Evolutionary conservation across 2,329 filamentous ascomycete species (phyloP), one percentile per base, ranked within the genome.

Genomic region (Tolypocladium amazonense): DNA sequence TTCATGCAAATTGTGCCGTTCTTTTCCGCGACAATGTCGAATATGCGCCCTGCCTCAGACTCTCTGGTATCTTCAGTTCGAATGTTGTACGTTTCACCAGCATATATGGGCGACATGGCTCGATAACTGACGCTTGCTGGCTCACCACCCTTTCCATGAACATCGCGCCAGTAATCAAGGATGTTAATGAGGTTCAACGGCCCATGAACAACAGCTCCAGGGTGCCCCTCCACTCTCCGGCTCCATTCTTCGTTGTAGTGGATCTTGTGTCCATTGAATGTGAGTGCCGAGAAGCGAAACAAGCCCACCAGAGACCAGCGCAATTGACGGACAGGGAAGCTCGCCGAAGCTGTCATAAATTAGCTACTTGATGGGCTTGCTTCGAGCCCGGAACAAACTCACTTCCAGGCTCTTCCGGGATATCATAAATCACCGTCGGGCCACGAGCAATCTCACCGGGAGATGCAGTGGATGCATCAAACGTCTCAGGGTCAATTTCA

Each of bases 201-300:
- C 0, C 90, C 91, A 66, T 96, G 92, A 37, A 96, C 89, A 14
- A 96, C 82, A 6, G 88, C 72, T 20, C 85, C 81, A 0, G 82
- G 81, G 66, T 94, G 89, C 0, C 86, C 85, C 71, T 94, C 88
- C 9, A 88, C 77, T 6, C 79, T 75, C 6, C 77, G 77, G 18
- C 84, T 83, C 77, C 89, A 93, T 15, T 77, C 69, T 30, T 82
- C 79, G 68, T 92, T 89, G 65, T 93, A 87, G 71, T 96, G 92
- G 59, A 96, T 95, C 64, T 85, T 86, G 72, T 96, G 92, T 0
- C 85, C 89, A 69, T 96, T 96, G 76, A 92, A 92, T 0, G 90
- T 95, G 47, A 96, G 76, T 0, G 90, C 90, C 0, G 88, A 92
- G 76, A 92, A 96, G 23, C 89, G 84, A 73, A 94, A 95, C 1